phyloP scores from a whole-genome alignment of 2,329 filamentous ascomycete species.

The Bipolaris victoriae region DNA sequence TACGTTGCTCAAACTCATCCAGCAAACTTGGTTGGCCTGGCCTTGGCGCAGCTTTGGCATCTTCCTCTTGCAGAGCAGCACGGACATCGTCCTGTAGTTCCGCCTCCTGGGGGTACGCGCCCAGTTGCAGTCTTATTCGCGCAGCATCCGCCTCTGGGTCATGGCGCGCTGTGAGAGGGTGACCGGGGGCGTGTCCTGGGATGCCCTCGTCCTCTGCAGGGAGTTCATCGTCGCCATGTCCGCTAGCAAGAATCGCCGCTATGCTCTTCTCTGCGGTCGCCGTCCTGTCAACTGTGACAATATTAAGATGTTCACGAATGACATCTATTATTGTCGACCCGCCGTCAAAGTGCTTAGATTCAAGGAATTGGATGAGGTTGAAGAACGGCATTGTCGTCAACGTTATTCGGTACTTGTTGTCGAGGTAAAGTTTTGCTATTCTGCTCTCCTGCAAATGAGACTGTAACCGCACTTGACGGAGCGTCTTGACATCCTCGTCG shows the following conservation, averaged over 20 bases:
- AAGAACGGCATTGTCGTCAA: slow-evolving; percentile 85
- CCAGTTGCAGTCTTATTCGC: slow-evolving; percentile 69
- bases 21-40: slow-evolving; percentile 75
- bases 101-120: slow-evolving; percentile 80
- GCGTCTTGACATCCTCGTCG: slow-evolving; percentile 75
- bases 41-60: slow-evolving; percentile 74
- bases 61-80: slow-evolving; percentile 84
- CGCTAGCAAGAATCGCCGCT: slow-evolving; percentile 63
- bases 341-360: slow-evolving; percentile 82
- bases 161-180: slow-evolving; percentile 64
- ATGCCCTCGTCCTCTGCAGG: slow-evolving; percentile 73
- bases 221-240: slow-evolving; percentile 60
- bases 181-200: slow-evolving; percentile 69
- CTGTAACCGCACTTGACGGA: slow-evolving; percentile 76
- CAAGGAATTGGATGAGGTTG: slow-evolving; percentile 84
- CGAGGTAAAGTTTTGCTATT: slow-evolving; percentile 79
- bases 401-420: slow-evolving; percentile 87
- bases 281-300: slow-evolving; percentile 65
- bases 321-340: slow-evolving; percentile 79
- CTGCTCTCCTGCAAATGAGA: slow-evolving; percentile 79
- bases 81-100: slow-evolving; percentile 85
- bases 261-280: slow-evolving; percentile 64
- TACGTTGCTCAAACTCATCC: slow-evolving; percentile 85
- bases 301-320: slow-evolving; percentile 66
- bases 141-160: slow-evolving; percentile 62